phyloP scores from a whole-genome alignment of 2,329 filamentous ascomycete species.

The Westerdykella ornata region DNA sequence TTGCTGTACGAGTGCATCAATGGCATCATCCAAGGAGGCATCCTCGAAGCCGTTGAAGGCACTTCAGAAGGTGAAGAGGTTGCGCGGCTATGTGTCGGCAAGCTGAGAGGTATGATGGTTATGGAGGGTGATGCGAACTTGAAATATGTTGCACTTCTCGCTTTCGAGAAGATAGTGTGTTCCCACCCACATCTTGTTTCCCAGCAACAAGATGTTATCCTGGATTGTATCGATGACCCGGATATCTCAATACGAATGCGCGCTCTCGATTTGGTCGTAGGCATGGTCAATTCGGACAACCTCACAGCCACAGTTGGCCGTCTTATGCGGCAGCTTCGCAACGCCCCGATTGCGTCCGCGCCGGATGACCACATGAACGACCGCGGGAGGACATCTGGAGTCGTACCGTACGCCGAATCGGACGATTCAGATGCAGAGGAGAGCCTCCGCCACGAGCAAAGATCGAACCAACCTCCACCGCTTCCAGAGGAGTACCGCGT shows the following conservation, averaged over 20 bases:
- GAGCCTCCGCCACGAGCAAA: constrained; percentile 47
- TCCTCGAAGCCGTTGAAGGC: constrained; percentile 75
- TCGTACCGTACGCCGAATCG: constrained; percentile 48
- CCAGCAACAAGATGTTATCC: constrained; percentile 89
- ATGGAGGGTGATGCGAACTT: constrained; percentile 91
- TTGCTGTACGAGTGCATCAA: constrained; percentile 97
- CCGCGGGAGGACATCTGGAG: constrained; percentile 36
- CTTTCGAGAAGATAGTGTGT: constrained; percentile 88
- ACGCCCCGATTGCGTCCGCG: constrained; percentile 53
- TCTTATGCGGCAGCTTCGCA: constrained; percentile 74
- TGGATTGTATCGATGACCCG: constrained; percentile 90
- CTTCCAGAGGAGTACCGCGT: constrained; percentile 80
- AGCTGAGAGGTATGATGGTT: constrained; percentile 88
- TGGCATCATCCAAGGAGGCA: constrained; percentile 93
- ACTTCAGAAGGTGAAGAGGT: constrained; percentile 82
- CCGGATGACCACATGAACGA: constrained; percentile 44
- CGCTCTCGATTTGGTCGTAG: constrained; percentile 82
- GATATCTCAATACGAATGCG: constrained; percentile 95
- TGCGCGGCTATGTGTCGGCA: constrained; percentile 83
- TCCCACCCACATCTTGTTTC: constrained; percentile 85
- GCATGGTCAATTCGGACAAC: constrained; percentile 88
- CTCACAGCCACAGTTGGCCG: constrained; percentile 77
- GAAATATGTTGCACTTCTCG: constrained; percentile 92
- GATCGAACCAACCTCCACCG: constrained; percentile 48
- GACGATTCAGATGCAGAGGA: constrained; percentile 54